Percentiles rank a stretch among this genome's conserved stretches.
These are phyloP conservation scores for Vitis hybrid DNA, from an alignment of 177 flowering plant species.

Conservation along the genomic window DNA sequence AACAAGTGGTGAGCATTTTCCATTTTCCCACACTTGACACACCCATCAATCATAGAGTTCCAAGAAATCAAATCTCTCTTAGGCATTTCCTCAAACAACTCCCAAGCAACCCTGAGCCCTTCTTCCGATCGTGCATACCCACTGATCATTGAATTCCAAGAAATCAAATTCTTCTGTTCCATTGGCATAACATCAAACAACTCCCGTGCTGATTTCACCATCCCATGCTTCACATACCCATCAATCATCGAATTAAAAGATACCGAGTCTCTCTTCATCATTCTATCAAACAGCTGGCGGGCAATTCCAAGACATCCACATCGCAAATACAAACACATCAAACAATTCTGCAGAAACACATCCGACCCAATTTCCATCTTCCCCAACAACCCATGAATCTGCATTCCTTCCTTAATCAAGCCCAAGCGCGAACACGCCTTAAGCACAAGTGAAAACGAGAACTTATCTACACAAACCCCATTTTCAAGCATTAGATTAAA, in stretches of 20 bases:
- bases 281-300: conserved; percentile 53
- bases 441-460: conserved; percentile 52
- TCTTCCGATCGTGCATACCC: conserved; percentile 38
- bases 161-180: conserved; percentile 40
- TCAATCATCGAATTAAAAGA: conserved; percentile 64
- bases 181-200: conserved; percentile 47
- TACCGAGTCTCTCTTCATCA: conserved; percentile 46
- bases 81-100: conserved; percentile 55
- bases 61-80: conserved; percentile 59
- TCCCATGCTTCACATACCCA: conserved; percentile 57
- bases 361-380: conserved; percentile 40
- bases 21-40: conserved; percentile 46
- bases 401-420: conserved; percentile 45
- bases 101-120: conserved; percentile 38
- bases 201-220: conserved; percentile 34
- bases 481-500: conserved; percentile 52
- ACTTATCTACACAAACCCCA: conserved; percentile 44
- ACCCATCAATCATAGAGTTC: conserved; percentile 62
- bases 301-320: conserved; percentile 45
- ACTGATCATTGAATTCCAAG: conserved; percentile 64
- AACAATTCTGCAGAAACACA: conserved; percentile 51
- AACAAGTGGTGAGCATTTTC: conserved; percentile 47
- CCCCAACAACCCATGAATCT: conserved; percentile 51
- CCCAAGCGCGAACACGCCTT: conserved; percentile 57
- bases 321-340: conserved; percentile 36